These are phyloP conservation scores for Begonia loranthoides DNA, from an alignment of 306 rosid genomes.

Conservation along the genomic window DNA sequence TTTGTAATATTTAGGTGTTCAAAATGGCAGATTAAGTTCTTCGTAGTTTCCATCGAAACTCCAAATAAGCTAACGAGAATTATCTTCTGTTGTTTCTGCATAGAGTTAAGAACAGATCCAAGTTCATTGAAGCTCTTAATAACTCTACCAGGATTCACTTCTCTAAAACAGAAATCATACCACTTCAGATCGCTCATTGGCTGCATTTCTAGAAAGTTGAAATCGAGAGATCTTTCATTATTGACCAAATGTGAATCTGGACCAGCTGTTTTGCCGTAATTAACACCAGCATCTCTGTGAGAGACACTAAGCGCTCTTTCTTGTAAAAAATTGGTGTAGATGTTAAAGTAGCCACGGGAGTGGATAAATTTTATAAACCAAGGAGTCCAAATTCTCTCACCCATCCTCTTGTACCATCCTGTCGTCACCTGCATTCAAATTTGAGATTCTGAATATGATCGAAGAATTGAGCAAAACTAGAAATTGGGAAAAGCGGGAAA, in stretches of 20 bases:
- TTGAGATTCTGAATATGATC: conserved; percentile 7
- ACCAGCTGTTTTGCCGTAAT: conserved; percentile 90
- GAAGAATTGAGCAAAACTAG: conserved; percentile 7
- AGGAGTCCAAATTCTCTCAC: conserved; percentile 97
- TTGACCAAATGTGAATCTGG: conserved; percentile 77
- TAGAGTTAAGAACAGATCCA: conserved; percentile 38
- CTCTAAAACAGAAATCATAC: conserved; percentile 92
- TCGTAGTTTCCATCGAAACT: conserved; percentile 25
- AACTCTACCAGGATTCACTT: conserved; percentile 49
- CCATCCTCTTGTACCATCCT: conserved; percentile 87
- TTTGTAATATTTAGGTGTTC: conserved; percentile 59
- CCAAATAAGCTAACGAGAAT: conserved; percentile 49
- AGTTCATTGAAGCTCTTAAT: conserved; percentile 47
- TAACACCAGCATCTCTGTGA: conserved; percentile 94
- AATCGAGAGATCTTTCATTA: conserved; percentile 40
- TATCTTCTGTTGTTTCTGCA: conserved; percentile 28
- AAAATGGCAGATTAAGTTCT: conserved; percentile 73
- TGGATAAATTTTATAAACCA: conserved; percentile 94
- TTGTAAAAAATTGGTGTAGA: conserved; percentile 57
- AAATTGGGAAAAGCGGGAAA: conserved; percentile 8
- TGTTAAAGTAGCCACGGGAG: conserved; percentile 64
- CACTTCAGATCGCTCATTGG: conserved; percentile 60
- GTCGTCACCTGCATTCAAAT: conserved; percentile 58
- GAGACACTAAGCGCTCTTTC: conserved; percentile 86
- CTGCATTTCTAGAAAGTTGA: conserved; percentile 48